Conservation (phyloP, 2,329 filamentous ascomycete species). For the Tricladium varicosporioides region DNA sequence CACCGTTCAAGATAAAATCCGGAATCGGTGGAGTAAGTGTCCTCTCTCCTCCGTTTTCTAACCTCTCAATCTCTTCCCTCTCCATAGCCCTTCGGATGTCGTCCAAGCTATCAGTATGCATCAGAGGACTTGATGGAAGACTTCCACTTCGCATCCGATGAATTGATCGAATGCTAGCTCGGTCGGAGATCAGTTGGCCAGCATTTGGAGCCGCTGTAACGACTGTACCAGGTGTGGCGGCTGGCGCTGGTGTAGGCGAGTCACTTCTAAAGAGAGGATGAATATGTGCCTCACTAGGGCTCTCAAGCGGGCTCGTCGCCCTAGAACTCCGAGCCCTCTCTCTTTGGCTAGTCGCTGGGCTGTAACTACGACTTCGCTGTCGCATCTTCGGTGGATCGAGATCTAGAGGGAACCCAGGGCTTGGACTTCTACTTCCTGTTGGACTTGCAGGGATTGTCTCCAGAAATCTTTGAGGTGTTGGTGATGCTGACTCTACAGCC, state of each 20-base stretch:
- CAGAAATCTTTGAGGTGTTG: constrained; percentile 46
- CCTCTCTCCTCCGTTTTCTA: constrained; percentile 37
- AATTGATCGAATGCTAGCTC: constrained; percentile 49
- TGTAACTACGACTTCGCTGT: constrained; percentile 31
- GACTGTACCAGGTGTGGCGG: constrained; percentile 66
- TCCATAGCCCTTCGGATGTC: constrained; percentile 32
- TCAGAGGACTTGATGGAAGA: constrained; percentile 49
- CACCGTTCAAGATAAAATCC: constrained; percentile 57
- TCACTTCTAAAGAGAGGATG: constrained; percentile 77
- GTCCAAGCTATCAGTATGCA: constrained; percentile 49
- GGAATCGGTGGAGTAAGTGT: constrained; percentile 60
- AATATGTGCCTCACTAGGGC: constrained; percentile 61
- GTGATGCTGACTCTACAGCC: constrained; percentile 45
- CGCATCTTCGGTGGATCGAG: constrained; percentile 45
- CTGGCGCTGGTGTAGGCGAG: constrained; percentile 64
- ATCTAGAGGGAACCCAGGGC: constrained; percentile 60
- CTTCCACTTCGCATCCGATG: constrained; percentile 56
- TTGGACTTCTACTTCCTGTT: constrained; percentile 61
- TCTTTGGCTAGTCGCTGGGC: constrained; percentile 26
- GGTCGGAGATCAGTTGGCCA: constrained; percentile 60
- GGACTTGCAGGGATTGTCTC: constrained; percentile 71
- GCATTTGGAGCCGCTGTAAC: constrained; percentile 69
- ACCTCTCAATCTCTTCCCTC: constrained; percentile 28
- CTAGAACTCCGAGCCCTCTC: constrained; percentile 16
- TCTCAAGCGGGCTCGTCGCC: constrained; percentile 35